Evolutionary conservation across 2,329 filamentous ascomycete species (phyloP).

Genomic region (Ceratocystis destructans): DNA sequence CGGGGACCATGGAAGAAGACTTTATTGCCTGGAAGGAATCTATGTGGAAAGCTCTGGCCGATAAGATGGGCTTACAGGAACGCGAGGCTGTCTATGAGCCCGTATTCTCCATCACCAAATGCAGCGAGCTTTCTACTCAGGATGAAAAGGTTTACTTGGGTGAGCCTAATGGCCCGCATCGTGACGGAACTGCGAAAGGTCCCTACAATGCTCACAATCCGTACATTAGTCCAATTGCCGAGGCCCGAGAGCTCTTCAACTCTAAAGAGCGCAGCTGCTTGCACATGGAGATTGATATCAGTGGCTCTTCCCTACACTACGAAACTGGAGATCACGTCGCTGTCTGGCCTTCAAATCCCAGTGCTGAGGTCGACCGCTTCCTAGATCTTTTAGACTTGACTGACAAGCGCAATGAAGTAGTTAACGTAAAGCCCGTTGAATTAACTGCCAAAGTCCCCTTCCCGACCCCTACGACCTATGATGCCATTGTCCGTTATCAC

Average conservation of each 20-base stretch:
- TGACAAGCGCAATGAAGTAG: constrained; percentile 65
- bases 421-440: constrained; percentile 82
- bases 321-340: constrained; percentile 96
- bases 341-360: constrained; percentile 91
- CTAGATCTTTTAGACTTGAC: constrained; percentile 62
- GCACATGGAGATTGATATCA: constrained; percentile 89
- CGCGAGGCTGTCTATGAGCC: constrained; percentile 94
- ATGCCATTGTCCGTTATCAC: constrained; percentile 85
- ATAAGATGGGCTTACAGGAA: constrained; percentile 80
- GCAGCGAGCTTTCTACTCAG: constrained; percentile 57
- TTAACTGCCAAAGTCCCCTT: constrained; percentile 95
- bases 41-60: constrained; percentile 81
- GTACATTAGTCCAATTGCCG: constrained; percentile 83
- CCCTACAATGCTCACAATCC: constrained; percentile 96
- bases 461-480: constrained; percentile 91
- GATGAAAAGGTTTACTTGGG: constrained; percentile 80
- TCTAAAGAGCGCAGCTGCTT: constrained; percentile 87
- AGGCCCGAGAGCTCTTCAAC: constrained; percentile 82
- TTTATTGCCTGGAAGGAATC: constrained; percentile 98
- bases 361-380: constrained; percentile 82
- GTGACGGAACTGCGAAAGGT: constrained; percentile 68
- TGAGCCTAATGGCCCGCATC: constrained; percentile 91
- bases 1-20: constrained; percentile 98
- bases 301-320: constrained; percentile 78
- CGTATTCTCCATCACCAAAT: constrained; percentile 69